Conservation (phyloP, 2,329 filamentous ascomycete genomes). For the Graphium sp. region DNA sequence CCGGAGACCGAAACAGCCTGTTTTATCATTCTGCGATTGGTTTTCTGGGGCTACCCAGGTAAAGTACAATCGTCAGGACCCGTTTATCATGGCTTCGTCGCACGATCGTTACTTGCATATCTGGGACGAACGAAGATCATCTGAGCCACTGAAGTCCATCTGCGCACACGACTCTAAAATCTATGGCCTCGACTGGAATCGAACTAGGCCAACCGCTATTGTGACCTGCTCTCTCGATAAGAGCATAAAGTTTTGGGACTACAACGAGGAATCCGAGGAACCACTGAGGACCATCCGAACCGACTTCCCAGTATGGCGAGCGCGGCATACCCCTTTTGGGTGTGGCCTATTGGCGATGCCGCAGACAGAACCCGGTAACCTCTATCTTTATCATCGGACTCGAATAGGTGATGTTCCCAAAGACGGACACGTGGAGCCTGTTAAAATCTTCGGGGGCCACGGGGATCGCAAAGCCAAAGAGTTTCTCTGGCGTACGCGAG, state of each 20-base stretch:
- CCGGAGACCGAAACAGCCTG: slow-evolving; percentile 54
- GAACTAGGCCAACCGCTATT: slow-evolving; percentile 52
- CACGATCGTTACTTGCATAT: slow-evolving; percentile 79
- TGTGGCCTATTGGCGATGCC: slow-evolving; percentile 80
- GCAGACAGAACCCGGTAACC: slow-evolving; percentile 68
- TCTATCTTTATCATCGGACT: slow-evolving; percentile 59
- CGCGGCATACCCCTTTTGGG: slow-evolving; percentile 81
- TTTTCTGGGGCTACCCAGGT: slow-evolving; percentile 87
- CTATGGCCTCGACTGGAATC: slow-evolving; percentile 90
- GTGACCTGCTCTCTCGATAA: slow-evolving; percentile 83
- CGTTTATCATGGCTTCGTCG: slow-evolving; percentile 76
- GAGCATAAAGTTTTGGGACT: slow-evolving; percentile 90
- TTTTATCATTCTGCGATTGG: slow-evolving; percentile 78
- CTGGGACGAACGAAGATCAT: slow-evolving; percentile 74
- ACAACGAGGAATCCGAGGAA: slow-evolving; percentile 37
- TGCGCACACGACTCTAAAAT: slow-evolving; percentile 85
- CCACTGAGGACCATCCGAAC: slow-evolving; percentile 68
- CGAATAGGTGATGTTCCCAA: slow-evolving; percentile 19
- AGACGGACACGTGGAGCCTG: slow-evolving; percentile 28
- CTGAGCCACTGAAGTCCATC: slow-evolving; percentile 66
- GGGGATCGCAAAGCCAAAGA: slow-evolving; percentile 64
- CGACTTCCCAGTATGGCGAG: slow-evolving; percentile 78
- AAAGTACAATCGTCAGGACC: slow-evolving; percentile 80
- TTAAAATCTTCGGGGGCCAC: slow-evolving; percentile 43
- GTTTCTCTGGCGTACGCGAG: slow-evolving; percentile 76